phyloP scores from a whole-genome alignment of 257 asterid genomes.

The Solanum appendiculatum region DNA sequence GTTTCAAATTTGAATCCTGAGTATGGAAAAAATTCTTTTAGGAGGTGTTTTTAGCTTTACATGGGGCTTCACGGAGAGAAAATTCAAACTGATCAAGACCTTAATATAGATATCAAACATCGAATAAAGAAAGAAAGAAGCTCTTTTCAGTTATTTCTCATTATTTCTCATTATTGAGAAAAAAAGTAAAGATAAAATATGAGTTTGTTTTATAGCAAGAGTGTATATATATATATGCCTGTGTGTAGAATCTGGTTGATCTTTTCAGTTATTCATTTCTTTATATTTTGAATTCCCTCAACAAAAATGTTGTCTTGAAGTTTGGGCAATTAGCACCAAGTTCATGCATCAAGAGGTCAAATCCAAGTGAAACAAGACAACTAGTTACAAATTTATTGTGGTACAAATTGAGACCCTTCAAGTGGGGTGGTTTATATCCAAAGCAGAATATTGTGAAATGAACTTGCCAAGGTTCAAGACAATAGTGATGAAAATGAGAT shows the following conservation, averaged over 20 bases:
- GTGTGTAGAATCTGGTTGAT: neutral
- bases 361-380: neutral
- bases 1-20: accelerated
- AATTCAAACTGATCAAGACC: too few relatives aligned
- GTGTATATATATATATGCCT: neutral
- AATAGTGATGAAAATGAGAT: too few relatives aligned
- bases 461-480: neutral
- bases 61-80: neutral
- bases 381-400: neutral
- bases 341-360: neutral
- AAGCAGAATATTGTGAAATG: neutral
- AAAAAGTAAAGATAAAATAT: neutral
- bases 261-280: neutral
- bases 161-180: neutral
- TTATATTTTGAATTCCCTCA: neutral
- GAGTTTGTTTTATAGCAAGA: too few relatives aligned
- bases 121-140: too few relatives aligned
- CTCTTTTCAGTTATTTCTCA: neutral
- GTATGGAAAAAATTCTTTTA: neutral
- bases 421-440: neutral
- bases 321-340: neutral
- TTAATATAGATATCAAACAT: too few relatives aligned
- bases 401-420: neutral
- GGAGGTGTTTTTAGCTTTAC: neutral
- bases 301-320: neutral